A percentile compares a stretch with the other conserved stretches of the same genome.
phyloP scores from a whole-genome alignment of 2,329 filamentous ascomycete genomes.

The Blumeria hordei region DNA sequence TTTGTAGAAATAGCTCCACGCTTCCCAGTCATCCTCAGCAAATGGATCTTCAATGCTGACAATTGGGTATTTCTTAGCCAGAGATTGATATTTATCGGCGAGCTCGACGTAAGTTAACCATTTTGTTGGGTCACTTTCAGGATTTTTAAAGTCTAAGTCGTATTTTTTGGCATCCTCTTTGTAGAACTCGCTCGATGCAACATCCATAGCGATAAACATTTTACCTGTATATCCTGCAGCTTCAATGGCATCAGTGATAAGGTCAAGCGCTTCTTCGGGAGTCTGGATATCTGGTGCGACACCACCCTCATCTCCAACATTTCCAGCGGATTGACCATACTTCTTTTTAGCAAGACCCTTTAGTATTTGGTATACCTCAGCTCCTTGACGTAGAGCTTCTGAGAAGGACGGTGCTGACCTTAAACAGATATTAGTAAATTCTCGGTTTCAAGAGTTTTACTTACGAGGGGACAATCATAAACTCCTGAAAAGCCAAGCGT shows the following conservation, averaged over 20 bases:
- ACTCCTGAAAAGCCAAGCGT: conserved; percentile 83
- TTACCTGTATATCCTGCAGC: conserved; percentile 84
- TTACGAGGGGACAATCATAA: conserved; percentile 77
- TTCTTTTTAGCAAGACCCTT: conserved; percentile 97
- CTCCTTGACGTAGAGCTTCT: conserved; percentile 86
- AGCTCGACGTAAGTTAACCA: conserved; percentile 98
- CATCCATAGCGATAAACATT: conserved; percentile 97
- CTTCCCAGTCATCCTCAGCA: conserved; percentile 99
- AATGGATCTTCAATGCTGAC: conserved; percentile 98
- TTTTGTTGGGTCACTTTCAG: conserved; percentile 82
- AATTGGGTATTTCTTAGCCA: conserved; percentile 90
- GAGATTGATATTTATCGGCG: conserved; percentile 67
- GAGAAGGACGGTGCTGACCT: conserved; percentile 72
- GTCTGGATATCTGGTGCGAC: conserved; percentile 98
- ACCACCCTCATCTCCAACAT: conserved; percentile 98
- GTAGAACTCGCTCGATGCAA: conserved; percentile 99
- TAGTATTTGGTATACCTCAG: conserved; percentile 95
- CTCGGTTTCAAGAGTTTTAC: conserved; percentile 12
- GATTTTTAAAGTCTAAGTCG: conserved; percentile 99
- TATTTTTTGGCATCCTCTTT: conserved; percentile 96
- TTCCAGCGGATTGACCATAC: conserved; percentile 96
- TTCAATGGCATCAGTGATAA: conserved; percentile 88
- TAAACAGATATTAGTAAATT: conserved; percentile 4
- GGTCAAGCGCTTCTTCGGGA: conserved; percentile 82
- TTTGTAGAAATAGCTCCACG: conserved; percentile 99